Conservation (phyloP, 352 stramenopile species). For the Sclerospora graminicola region DNA sequence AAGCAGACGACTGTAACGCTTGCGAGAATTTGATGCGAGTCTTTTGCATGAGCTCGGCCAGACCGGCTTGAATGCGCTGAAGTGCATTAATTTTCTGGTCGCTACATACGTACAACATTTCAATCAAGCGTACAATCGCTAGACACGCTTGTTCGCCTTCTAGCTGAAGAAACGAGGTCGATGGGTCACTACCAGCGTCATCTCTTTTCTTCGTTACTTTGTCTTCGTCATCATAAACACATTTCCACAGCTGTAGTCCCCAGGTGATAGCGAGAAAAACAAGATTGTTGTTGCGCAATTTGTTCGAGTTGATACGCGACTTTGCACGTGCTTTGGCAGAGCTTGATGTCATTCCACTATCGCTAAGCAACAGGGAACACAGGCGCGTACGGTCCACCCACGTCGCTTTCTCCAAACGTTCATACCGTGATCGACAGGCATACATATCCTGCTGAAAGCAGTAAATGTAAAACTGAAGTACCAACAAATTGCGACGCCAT, state of each 20-base stretch:
- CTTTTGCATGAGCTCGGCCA: slow-evolving; percentile 37
- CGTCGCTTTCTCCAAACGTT: slow-evolving; percentile 25
- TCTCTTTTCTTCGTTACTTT: slow-evolving; percentile 22
- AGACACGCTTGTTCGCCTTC: slow-evolving; percentile 59
- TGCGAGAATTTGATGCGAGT: slow-evolving; percentile 57
- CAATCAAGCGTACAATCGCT: slow-evolving; percentile 52
- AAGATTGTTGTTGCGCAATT: slow-evolving; percentile 51
- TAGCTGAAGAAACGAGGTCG: slow-evolving; percentile 20
- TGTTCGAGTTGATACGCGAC: slow-evolving; percentile 29
- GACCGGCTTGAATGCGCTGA: slow-evolving; percentile 49
- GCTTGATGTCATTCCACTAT: slow-evolving; percentile 12
- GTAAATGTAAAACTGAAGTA: slow-evolving; percentile 77
- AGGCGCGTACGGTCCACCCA: slow-evolving; percentile 60
- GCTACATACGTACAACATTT: slow-evolving; percentile 72
- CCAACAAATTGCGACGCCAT: slow-evolving; percentile 59
- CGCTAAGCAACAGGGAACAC: slow-evolving; percentile 44
- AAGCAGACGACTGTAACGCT: slow-evolving; percentile 39
- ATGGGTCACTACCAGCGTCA: background rate
- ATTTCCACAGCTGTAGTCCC: slow-evolving; percentile 50
- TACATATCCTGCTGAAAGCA: slow-evolving; percentile 66
- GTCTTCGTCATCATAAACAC: slow-evolving; percentile 38
- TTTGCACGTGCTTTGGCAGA: slow-evolving; percentile 25
- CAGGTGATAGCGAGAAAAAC: slow-evolving; percentile 54
- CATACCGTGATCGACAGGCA: slow-evolving; percentile 41
- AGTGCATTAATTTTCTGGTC: slow-evolving; percentile 66